Evolutionary conservation across 2,329 filamentous ascomycete genomes (phyloP), one percentile per base, ranked within the genome.

Genomic region (Fusarium devonianum): DNA sequence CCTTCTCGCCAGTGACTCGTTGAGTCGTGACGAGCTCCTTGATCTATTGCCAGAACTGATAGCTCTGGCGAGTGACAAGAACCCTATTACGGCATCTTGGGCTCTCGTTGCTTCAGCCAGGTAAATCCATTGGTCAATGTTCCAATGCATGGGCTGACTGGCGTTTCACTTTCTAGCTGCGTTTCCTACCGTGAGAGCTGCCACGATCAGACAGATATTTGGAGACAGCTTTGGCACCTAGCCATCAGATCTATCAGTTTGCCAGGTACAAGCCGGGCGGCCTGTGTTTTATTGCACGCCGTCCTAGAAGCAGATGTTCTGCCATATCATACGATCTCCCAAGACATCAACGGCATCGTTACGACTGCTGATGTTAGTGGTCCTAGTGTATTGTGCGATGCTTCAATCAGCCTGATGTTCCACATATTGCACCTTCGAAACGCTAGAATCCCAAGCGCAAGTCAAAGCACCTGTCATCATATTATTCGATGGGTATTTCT

Each of bases 401-500:
- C 91, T 1, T 88, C 90, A 3, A 75, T 93, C 13, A 76, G 80
- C 3, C 70, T 99, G 29, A 90, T 96, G 83, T 76, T 81, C 12
- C 81, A 82, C 44, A 70, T 95, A 30, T 76, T 94, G 25, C 80
- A 85, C 46, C 75, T 85, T 29, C 83, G 85, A 41, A 85, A 88
- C 58, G 79, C 82, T 19, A 81, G 87, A 62, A 84, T 88, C 33
- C 88, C 90, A 2, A 86, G 83, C 49, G 82, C 83, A 25, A 89
- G 83, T 58, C 82, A 86, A 59, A 78, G 78, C 28, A 88, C 86
- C 4, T 86, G 84, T 26, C 88, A 85, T 56, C 84, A 89, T 62
- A 80, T 94, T 25, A 82, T 94, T 46, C 81, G 85, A 62, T 99
- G 94, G 94, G 70, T 94, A 1, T 86, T 92, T 62, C 81, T 85